Evolutionary conservation across 345 rosid genomes (phyloP), one percentile per base, ranked within the genome.

Genomic region (Ceriops tagal): DNA sequence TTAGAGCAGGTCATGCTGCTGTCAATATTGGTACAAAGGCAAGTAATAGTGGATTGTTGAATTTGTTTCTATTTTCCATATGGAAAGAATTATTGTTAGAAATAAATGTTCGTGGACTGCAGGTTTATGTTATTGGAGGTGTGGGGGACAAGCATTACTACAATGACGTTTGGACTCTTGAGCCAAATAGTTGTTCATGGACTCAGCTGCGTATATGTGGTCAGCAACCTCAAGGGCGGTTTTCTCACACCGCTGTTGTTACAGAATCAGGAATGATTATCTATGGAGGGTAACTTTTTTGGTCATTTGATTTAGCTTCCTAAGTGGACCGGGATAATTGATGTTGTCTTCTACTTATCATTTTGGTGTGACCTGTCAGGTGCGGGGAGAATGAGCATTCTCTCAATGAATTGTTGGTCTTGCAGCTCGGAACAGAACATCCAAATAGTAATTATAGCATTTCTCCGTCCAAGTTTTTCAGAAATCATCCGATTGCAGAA

Each of bases 361-460:
- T 11, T 15, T 43, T 43, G 49, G 49, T 13, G 16, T 11, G 6
- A 11, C n/a, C 18, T 66, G 22, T 22, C 47, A 1, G 96, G 26
- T 89, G 96, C 5, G 90, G 92, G 32, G 96, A 87, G 79, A 90
- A 89, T 62, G 92, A 89, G 73, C 90, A 76, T 32, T 92, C 96
- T 5, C 85, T 87, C 53, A 83, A 84, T 16, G 90, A 89, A 69
- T 67, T 89, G 57, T 31, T 89, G 76, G 67, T 89, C 73, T 73
- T 87, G 82, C 86, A 78, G 68, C 84, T 86, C 30, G 86, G 80
- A 55, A 65, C 63, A 22, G 85, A 80, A 20, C 77, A 81, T 74
- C 77, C 76, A 2, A 74, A 81, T 55, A 76, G 69, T 24, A 77
- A 70, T n/a, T 70, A 74, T 46, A 78, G 56, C 71, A 71, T 73